Conservation (phyloP, 495 filamentous ascomycete genomes). For the Sordaria brevicollis region DNA sequence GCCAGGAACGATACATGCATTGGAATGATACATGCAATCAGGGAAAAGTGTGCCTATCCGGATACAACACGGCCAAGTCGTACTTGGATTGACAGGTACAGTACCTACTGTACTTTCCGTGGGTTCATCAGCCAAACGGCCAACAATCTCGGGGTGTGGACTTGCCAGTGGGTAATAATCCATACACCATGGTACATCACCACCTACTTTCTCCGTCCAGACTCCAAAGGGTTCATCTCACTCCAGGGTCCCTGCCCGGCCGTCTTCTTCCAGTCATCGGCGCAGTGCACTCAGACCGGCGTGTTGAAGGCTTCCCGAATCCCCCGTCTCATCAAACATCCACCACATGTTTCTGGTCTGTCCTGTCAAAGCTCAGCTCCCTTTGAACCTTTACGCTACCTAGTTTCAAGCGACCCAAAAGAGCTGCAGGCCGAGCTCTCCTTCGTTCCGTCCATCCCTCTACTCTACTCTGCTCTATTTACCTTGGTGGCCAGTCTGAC, state of each 20-base stretch:
- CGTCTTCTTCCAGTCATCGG: neutral
- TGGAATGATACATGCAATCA: neutral
- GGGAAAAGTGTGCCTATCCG: neutral
- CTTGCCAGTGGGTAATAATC: neutral
- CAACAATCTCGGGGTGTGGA: neutral
- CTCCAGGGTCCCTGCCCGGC: neutral
- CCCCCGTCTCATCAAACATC: neutral
- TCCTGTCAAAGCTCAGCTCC: neutral
- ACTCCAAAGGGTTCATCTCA: neutral
- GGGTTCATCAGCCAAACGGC: neutral
- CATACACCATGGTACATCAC: no score
- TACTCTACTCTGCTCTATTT: no score
- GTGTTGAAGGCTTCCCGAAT: neutral
- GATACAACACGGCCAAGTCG: neutral
- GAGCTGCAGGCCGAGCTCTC: neutral
- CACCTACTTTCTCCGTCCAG: neutral
- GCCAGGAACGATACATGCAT: neutral
- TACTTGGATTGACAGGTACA: neutral
- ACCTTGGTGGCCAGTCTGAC: neutral
- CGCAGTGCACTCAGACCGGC: neutral
- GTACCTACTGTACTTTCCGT: no score
- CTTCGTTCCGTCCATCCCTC: neutral
- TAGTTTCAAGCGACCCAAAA: neutral
- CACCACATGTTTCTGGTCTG: neutral
- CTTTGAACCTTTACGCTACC: no score